These are phyloP conservation scores for Quercus aquifolioides DNA, from an alignment of 306 rosid genomes.

Conservation along the genomic window DNA sequence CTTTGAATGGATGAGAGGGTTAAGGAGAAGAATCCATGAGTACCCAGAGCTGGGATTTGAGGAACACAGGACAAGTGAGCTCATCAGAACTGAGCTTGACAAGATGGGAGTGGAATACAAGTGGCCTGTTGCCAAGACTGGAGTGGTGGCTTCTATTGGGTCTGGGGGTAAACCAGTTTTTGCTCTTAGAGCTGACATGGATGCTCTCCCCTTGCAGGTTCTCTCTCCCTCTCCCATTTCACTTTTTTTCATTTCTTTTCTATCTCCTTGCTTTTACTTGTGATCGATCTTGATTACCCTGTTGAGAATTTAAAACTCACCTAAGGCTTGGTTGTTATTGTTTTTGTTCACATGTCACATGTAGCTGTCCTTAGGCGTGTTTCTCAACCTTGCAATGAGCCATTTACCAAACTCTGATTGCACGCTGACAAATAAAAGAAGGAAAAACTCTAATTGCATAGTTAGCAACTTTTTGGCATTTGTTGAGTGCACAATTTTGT, in stretches of 20 bases:
- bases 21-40: slow-evolving; percentile 44
- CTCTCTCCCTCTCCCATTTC: not conserved
- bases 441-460: no score
- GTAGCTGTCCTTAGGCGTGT: no score
- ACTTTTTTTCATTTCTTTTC: not conserved
- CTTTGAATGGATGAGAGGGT: slow-evolving; percentile 37
- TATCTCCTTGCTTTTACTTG: not conserved
- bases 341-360: no score
- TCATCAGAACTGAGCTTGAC: slow-evolving; percentile 46
- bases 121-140: slow-evolving; percentile 45
- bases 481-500: no score
- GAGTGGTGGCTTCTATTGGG: slow-evolving; percentile 38
- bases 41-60: slow-evolving; percentile 41
- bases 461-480: no score
- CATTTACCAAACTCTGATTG: no score
- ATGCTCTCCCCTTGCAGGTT: slow-evolving; percentile 39
- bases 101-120: slow-evolving; percentile 29
- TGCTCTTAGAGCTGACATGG: slow-evolving; percentile 51
- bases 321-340: no score
- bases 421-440: no score
- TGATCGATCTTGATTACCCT: no score
- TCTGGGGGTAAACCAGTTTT: slow-evolving; percentile 33
- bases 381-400: no score
- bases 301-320: no score
- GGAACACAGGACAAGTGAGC: slow-evolving; percentile 37